A percentile compares a stretch with the other conserved stretches of the same genome.
These are phyloP conservation scores for Tylopilus rubrobrunneus DNA, from an alignment of 768 basidiomycete genomes.

Conservation along the genomic window DNA sequence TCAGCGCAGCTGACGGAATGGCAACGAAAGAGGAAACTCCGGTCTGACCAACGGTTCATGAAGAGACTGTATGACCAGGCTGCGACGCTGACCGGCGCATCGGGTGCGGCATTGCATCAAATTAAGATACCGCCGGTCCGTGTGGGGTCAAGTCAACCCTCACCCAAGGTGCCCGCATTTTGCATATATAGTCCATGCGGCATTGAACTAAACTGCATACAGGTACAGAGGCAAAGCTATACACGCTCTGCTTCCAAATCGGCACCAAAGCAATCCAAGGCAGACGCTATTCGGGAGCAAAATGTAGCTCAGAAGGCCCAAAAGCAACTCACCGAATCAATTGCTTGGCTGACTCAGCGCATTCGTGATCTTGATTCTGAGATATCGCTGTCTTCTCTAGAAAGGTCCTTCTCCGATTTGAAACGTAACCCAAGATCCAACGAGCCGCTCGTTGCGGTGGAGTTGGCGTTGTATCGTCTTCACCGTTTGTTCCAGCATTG, in stretches of 20 bases:
- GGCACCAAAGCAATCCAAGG: conserved; percentile 29
- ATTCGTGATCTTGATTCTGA: conserved; percentile 34
- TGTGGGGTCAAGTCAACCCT: conserved; percentile 5
- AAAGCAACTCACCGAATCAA: conserved; percentile 37
- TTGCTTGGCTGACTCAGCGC: conserved; percentile 52
- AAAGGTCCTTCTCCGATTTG: conserved; percentile 36
- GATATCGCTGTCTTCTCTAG: conserved; percentile 16
- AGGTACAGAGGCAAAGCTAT: conserved; percentile 16
- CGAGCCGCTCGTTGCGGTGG: conserved; percentile 43
- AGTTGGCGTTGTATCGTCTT: conserved; percentile 50
- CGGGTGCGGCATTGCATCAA: conserved; percentile 48
- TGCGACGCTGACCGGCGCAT: conserved; percentile 60
- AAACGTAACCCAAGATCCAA: conserved; percentile 43
- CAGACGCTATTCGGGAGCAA: conserved; percentile 41
- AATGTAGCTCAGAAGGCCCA: conserved; percentile 44
- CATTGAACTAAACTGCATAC: background rate
- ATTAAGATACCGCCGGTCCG: conserved; percentile 49
- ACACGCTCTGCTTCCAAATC: conserved; percentile 24
- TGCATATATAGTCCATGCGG: background rate
- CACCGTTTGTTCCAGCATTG: conserved; percentile 50
- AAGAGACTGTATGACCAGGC: conserved; percentile 53
- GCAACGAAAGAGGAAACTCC: conserved; percentile 36
- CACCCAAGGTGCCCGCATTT: conserved; percentile 10
- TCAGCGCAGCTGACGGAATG: conserved; percentile 30
- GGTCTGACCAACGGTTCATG: conserved; percentile 56